Conservation (phyloP, 805 yeast species). For the Kodamaea neixiangensis region DNA sequence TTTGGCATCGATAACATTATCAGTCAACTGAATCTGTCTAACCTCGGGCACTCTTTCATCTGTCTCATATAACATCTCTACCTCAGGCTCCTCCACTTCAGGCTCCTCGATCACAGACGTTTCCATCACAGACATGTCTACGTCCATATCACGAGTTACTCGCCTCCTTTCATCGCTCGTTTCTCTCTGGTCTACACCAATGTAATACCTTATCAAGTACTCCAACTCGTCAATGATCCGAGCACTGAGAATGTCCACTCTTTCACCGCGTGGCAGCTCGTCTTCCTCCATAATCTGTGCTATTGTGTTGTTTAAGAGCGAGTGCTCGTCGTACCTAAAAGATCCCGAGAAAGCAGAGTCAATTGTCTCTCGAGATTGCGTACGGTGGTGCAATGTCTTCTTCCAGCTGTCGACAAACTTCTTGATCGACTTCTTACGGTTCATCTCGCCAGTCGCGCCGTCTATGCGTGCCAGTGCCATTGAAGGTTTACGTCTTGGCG, state of each 20-base stretch:
- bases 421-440: slow-evolving; percentile 37
- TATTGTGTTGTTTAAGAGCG: background rate
- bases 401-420: slow-evolving; percentile 45
- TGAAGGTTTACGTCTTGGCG: slow-evolving; percentile 4
- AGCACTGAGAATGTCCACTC: slow-evolving; percentile 68
- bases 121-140: background rate
- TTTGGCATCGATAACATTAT: no score
- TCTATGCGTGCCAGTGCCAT: background rate
- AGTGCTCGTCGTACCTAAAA: background rate
- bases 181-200: background rate
- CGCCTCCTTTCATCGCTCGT: background rate
- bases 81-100: background rate
- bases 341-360: background rate
- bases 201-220: slow-evolving; percentile 49
- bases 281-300: slow-evolving; percentile 12
- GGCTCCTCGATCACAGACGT: background rate
- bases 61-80: background rate
- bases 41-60: no score
- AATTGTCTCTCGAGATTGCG: slow-evolving; percentile 1
- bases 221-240: slow-evolving; percentile 71
- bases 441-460: slow-evolving; percentile 12
- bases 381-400: slow-evolving; percentile 26
- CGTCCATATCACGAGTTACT: background rate
- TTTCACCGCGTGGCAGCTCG: slow-evolving; percentile 26
- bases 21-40: no score